These are phyloP conservation scores for Earliella scabrosa DNA, from an alignment of 1,284 basidiomycete species.

Conservation along the genomic window DNA sequence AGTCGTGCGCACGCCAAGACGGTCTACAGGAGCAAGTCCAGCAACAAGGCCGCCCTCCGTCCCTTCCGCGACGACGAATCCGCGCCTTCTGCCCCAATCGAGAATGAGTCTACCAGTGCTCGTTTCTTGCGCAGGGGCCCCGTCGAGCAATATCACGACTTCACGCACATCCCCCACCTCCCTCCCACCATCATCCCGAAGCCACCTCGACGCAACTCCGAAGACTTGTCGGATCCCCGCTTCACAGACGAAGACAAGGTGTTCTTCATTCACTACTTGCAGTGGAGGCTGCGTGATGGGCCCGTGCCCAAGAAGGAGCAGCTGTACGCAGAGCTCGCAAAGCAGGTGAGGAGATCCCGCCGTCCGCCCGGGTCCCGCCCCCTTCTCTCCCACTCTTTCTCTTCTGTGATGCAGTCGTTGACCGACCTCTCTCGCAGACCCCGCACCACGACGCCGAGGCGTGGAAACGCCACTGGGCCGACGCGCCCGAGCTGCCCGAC, in stretches of 20 bases:
- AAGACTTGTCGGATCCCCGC: background rate
- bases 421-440: too few relatives aligned
- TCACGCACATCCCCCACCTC: background rate
- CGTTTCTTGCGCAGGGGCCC: background rate
- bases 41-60: too few relatives aligned
- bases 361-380: too few relatives aligned
- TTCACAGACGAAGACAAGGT: conserved; percentile 1
- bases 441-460: background rate
- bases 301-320: background rate
- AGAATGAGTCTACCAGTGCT: too few relatives aligned
- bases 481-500: background rate
- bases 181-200: background rate
- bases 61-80: too few relatives aligned
- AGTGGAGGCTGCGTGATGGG: conserved; percentile 2
- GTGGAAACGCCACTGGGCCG: background rate
- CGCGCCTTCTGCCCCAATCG: too few relatives aligned
- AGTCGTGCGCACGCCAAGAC: too few relatives aligned
- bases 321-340: background rate
- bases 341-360: background rate
- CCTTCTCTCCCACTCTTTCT: background rate
- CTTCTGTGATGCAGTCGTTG: too few relatives aligned
- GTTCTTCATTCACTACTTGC: conserved; percentile 4
- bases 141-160: background rate
- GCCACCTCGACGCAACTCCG: background rate
- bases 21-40: too few relatives aligned